Base-by-base conservation (phyloP, 2,329 filamentous ascomycete genomes). In the Apiospora kogelbergensis region DNA sequence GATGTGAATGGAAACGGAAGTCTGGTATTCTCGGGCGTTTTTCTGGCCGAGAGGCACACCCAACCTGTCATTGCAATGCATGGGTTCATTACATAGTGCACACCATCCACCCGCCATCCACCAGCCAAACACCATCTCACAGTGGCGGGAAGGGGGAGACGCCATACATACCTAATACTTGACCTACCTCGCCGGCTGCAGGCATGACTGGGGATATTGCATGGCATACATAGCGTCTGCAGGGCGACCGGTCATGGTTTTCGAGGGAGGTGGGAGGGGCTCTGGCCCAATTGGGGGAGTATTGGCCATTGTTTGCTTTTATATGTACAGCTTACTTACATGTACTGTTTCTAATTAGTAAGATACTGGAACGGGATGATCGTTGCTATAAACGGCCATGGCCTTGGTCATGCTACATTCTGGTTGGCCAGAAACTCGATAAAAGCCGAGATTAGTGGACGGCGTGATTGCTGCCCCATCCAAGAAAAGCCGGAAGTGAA, bases 391-490 rank as follows among this genome's bases (percentile, higher is more conserved):
- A 60, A 60, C 26, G 30, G 30, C 30, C 53, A 60, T 37, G 6
- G 33, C 9, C 53, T n/a, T 37, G 15, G 20, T 11, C 53, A 60
- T 10, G 53, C 30, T 2, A 30, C 17, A n/a, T 60, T 20, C 17
- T 60, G 53, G 20, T 60, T 60, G 53, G 53, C 17, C 26, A 10
- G 30, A 20, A 30, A 37, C 17, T 60, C 53, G 53, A 60, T 22
- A 60, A 60, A 60, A 60, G 53, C 53, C 53, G 53, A 60, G 53
- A 37, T 60, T 37, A 60, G 53, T 60, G 53, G 53, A 37, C 53
- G 10, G 6, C 7, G 6, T n/a, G 46, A 22, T 17, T 17, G 22
- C 11, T 53, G 45, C n/a, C 22, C 26, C 20, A n/a, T 60, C 53
- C 15, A 57, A 60, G 53, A 37, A 60, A 22, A n/a, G 53, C 53